phyloP scores from a whole-genome alignment of 495 filamentous ascomycete species.

The Podospora didyma region DNA sequence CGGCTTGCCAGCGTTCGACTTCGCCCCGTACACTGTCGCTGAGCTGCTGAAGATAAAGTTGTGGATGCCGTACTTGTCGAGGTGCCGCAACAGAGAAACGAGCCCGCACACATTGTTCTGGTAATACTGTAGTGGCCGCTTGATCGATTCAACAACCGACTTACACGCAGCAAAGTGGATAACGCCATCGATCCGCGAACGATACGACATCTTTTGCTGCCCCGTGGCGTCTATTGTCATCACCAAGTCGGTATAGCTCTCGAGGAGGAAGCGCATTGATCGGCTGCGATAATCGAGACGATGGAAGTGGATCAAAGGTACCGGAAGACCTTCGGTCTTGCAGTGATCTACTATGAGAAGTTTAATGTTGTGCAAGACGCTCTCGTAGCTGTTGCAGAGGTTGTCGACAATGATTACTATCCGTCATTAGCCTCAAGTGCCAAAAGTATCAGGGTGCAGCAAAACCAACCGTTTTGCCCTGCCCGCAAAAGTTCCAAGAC shows the following conservation, averaged over 20 bases:
- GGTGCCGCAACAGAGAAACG: constrained; percentile 52
- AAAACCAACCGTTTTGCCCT: constrained; percentile 46
- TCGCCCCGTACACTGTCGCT: constrained; percentile 57
- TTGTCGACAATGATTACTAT: constrained; percentile 58
- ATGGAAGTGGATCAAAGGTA: constrained; percentile 53
- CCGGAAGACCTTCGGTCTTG: constrained; percentile 19
- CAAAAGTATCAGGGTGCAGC: neutral
- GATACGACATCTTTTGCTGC: constrained; percentile 36
- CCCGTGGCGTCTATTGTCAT: constrained; percentile 38
- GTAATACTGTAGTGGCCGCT: constrained; percentile 57
- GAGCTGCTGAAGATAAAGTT: constrained; percentile 66
- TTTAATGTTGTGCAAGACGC: constrained; percentile 51
- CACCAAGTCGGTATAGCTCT: constrained; percentile 27
- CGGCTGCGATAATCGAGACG: constrained; percentile 54
- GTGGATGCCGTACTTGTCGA: constrained; percentile 57
- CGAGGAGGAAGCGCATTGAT: constrained; percentile 20
- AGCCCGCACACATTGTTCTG: constrained; percentile 62
- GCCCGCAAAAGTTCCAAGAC: constrained; percentile 58
- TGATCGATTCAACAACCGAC: constrained; percentile 36
- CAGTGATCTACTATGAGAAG: constrained; percentile 48
- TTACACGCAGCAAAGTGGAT: constrained; percentile 58
- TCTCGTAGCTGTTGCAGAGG: constrained; percentile 55
- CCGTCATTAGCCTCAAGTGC: too few relatives aligned
- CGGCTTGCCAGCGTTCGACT: constrained; percentile 49
- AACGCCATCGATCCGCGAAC: constrained; percentile 53